phyloP scores from a whole-genome alignment of 305 asterid genomes.

The Fraxinus greggii region DNA sequence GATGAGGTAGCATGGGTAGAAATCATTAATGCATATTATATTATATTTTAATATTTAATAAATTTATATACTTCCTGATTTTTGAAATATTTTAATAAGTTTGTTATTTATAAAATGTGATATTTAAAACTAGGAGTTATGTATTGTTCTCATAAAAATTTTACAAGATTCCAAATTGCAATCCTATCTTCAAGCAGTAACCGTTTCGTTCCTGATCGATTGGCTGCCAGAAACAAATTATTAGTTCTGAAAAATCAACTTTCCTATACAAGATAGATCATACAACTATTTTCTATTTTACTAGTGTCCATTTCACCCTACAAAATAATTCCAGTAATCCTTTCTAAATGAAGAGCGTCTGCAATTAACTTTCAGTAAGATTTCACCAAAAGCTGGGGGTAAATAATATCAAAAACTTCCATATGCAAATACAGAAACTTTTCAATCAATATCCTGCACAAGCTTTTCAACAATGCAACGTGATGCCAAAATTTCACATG shows the following conservation, averaged over 20 bases:
- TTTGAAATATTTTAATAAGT: too few species aligned
- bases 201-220: neutral
- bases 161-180: neutral
- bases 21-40: too few species aligned
- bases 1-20: too few species aligned
- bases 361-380: neutral
- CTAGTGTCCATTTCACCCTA: neutral
- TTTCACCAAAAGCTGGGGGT: neutral
- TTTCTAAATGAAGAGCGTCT: neutral
- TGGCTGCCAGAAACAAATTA: neutral
- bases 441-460: neutral
- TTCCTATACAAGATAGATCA: neutral
- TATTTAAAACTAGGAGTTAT: too few species aligned
- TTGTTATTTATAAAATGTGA: too few species aligned
- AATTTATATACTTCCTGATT: too few species aligned
- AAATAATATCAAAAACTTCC: neutral
- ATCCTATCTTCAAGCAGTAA: neutral
- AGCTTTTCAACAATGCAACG: neutral
- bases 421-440: neutral
- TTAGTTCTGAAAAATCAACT: neutral
- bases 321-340: neutral
- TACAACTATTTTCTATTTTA: neutral
- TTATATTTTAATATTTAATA: too few species aligned
- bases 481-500: conserved; percentile 1
- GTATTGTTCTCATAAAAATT: too few species aligned